Percentiles rank a stretch among this genome's conserved stretches.
Evolutionary conservation across 202 grass and related monocot genomes (phyloP).

Genomic region (Brachypodium distachyon): DNA sequence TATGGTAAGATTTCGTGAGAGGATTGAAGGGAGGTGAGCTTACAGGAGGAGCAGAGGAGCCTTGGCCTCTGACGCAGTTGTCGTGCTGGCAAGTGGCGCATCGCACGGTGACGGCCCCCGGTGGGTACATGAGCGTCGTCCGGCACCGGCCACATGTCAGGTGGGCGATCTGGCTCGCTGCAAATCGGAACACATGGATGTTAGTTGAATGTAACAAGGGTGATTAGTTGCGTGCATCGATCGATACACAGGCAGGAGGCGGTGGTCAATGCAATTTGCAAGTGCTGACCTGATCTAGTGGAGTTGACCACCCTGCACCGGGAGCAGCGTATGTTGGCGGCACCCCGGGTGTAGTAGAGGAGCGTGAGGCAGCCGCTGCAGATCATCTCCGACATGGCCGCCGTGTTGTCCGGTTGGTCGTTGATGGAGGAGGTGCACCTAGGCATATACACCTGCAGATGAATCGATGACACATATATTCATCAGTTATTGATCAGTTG

Average conservation of each 20-base stretch:
- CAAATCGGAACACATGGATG: neutral
- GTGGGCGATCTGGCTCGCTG: constrained; percentile 35
- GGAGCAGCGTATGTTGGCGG: constrained; percentile 35
- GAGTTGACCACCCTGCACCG: constrained; percentile 30
- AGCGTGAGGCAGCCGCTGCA: constrained; percentile 43
- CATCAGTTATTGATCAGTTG: too few relatives aligned
- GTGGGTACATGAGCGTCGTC: constrained; percentile 35
- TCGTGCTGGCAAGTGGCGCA: constrained; percentile 35
- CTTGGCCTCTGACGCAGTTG: constrained; percentile 31
- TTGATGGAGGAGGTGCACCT: neutral
- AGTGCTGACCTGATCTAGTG: constrained; percentile 34
- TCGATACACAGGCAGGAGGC: neutral
- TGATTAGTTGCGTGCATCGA: neutral
- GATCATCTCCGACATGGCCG: constrained; percentile 38
- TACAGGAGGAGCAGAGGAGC: constrained; percentile 15
- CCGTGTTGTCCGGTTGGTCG: neutral
- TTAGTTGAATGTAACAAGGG: neutral
- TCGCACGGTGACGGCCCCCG: constrained; percentile 31
- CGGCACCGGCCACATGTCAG: constrained; percentile 46
- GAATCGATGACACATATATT: too few relatives aligned
- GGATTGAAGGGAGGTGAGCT: neutral
- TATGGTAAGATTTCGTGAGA: neutral
- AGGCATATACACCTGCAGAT: constrained; percentile 8
- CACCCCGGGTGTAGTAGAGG: constrained; percentile 29
- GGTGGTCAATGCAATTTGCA: too few relatives aligned